Base-by-base conservation (phyloP, 2,329 filamentous ascomycete species). In the Nannizziopsis barbatae region DNA sequence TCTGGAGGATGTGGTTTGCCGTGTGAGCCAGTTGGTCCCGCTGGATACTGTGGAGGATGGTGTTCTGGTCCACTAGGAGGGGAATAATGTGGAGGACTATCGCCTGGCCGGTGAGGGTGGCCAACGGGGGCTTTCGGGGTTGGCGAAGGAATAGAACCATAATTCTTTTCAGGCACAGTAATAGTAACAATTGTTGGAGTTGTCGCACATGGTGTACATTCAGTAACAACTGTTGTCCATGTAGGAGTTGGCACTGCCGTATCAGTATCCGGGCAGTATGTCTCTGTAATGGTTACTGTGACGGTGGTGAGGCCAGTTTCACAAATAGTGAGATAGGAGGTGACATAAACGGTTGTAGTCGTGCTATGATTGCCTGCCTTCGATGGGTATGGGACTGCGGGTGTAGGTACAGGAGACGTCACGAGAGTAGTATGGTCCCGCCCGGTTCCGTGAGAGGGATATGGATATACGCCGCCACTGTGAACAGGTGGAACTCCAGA, bases 221-320 rank as follows among this genome's bases (percentile, higher is more conserved):
- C 60, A 4, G 66, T 66, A 27, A 67, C 63, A 10, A 62, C 67
- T 5, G 67, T 68, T 9, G 62, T 67, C 61, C 65, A 69, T 39
- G 62, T 58, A 11, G 60, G 54, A 5, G 63, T 60, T 10, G 60
- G 54, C 3, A 61, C 60, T n/a, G 62, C 56, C 12, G 59, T 51
- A 5, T 40, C 52, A 11, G 60, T 60, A 12, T 57, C 61, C 2
- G 65, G 63, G 52, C 63, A 67, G 45, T 63, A 61, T 3, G 60
- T 65, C 12, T 63, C 65, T 8, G 66, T 69, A 39, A 62, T 59
- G 0, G 65, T 65, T 2, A 62, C 63, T 1, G 63, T 67, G 42
- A 68, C 59, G 5, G 65, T 69, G 33, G 63, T 68, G 54, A 65
- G 69, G 5, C 68, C 68, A 20, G 65, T 67, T 3, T 68, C 63